phyloP scores from a whole-genome alignment of 1,139 yeast species.

The Arxiozyma bovina region DNA sequence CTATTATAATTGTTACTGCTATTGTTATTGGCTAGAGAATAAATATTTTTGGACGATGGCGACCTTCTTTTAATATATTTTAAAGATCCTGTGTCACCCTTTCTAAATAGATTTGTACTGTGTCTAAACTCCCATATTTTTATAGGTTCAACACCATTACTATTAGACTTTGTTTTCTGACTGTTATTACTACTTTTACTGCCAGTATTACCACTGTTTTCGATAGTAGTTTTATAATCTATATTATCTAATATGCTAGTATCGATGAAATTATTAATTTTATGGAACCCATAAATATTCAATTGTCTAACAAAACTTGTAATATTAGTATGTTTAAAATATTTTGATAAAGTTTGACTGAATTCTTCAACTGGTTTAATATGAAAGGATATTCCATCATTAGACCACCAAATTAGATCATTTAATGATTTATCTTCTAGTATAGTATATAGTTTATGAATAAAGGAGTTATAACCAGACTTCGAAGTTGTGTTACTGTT shows the following conservation, averaged over 20 bases:
- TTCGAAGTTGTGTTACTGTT: not conserved
- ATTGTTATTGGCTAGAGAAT: not conserved
- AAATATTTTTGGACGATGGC: slow-evolving; percentile 33
- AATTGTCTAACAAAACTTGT: slow-evolving; percentile 73
- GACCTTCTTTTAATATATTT: slow-evolving; percentile 57
- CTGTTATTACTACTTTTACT: slow-evolving; percentile 5
- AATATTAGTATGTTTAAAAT: slow-evolving; percentile 69
- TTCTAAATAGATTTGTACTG: slow-evolving; percentile 53
- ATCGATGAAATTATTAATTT: slow-evolving; percentile 39
- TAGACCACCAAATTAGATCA: slow-evolving; percentile 48
- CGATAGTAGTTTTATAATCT: slow-evolving; percentile 4
- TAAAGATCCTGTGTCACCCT: slow-evolving; percentile 53
- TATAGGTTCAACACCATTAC: slow-evolving; percentile 21
- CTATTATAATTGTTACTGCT: not conserved
- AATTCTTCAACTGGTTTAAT: slow-evolving; percentile 48
- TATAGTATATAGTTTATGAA: slow-evolving; percentile 57
- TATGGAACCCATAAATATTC: slow-evolving; percentile 66
- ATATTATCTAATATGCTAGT: slow-evolving; percentile 17
- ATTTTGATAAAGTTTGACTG: slow-evolving; percentile 48
- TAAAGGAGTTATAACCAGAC: slow-evolving; percentile 39
- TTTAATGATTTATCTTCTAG: slow-evolving; percentile 45
- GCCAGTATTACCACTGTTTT: slow-evolving; percentile 1
- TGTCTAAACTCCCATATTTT: slow-evolving; percentile 64
- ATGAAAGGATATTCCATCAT: slow-evolving; percentile 37
- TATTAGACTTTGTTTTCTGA: not conserved